phyloP scores from a whole-genome alignment of 805 yeast species.

The Metschnikowia shivogae region DNA sequence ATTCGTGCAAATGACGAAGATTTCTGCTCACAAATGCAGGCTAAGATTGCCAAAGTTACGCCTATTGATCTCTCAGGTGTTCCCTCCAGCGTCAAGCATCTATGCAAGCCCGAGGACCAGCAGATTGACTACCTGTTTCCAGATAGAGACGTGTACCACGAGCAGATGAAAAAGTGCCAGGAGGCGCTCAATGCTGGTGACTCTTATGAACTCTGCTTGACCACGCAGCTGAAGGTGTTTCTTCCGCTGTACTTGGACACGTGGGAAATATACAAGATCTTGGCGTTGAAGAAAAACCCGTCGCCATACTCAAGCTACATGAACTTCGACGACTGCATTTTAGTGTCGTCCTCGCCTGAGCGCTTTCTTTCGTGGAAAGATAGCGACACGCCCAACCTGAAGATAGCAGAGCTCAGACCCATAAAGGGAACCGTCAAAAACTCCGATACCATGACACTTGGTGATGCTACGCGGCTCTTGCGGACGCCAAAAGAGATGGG shows the following conservation, averaged over 20 bases:
- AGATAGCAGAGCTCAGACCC: slow-evolving; percentile 77
- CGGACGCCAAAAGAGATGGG: slow-evolving; percentile 90
- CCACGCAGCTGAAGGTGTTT: slow-evolving; percentile 62
- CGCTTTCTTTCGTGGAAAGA: slow-evolving; percentile 79
- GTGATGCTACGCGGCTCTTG: slow-evolving; percentile 58
- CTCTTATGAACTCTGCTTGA: slow-evolving; percentile 89
- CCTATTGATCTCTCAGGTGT: slow-evolving; percentile 19
- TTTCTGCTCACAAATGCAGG: slow-evolving; percentile 17
- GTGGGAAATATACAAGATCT: slow-evolving; percentile 77
- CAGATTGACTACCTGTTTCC: slow-evolving; percentile 46
- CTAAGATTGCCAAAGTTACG: slow-evolving; percentile 9
- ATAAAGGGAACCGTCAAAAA: slow-evolving; percentile 93
- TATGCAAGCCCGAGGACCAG: slow-evolving; percentile 20
- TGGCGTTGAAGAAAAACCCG: slow-evolving; percentile 67
- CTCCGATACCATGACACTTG: slow-evolving; percentile 47
- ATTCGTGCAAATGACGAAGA: slow-evolving; percentile 36
- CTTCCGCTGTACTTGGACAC: slow-evolving; percentile 50
- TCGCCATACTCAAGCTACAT: slow-evolving; percentile 88
- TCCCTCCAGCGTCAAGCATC: slow-evolving; percentile 23
- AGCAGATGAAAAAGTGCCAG: slow-evolving; percentile 62
- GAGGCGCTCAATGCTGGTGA: slow-evolving; percentile 71
- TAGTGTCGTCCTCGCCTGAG: slow-evolving; percentile 92
- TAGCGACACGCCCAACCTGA: slow-evolving; percentile 22
- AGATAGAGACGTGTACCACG: slow-evolving; percentile 46
- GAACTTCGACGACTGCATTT: slow-evolving; percentile 57